These are phyloP conservation scores for Pleurotus cornucopiae DNA, from an alignment of 768 basidiomycete species.

Conservation along the genomic window DNA sequence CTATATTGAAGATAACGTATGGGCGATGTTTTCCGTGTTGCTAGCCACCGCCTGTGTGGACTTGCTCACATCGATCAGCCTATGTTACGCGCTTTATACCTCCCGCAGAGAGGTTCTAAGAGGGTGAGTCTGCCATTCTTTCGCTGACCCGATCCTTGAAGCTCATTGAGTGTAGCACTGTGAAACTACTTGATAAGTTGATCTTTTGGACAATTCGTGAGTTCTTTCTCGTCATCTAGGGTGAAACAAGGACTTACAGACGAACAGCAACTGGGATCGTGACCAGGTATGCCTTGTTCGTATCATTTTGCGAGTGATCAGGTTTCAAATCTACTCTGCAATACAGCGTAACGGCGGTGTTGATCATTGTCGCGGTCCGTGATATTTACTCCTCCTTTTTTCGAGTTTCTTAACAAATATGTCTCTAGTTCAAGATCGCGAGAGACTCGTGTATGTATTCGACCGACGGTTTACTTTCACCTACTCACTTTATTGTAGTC, in stretches of 20 bases:
- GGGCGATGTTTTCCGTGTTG: not conserved
- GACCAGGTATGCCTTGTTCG: not conserved
- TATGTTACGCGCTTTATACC: not conserved
- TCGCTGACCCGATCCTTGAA: not conserved
- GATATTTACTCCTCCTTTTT: no score
- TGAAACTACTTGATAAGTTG: slow-evolving; percentile 1
- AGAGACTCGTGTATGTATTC: not conserved
- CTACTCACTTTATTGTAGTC: not conserved
- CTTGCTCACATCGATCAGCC: not conserved
- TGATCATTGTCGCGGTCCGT: not conserved
- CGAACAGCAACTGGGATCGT: not conserved
- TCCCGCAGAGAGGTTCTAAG: not conserved
- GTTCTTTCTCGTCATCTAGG: not conserved
- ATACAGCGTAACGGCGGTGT: not conserved
- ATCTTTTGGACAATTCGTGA: slow-evolving; percentile 4
- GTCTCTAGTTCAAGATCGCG: not conserved
- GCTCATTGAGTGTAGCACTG: not conserved
- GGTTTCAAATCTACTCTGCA: not conserved
- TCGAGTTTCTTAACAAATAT: no score
- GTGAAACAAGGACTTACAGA: not conserved
- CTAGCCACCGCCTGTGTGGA: slow-evolving; percentile 1
- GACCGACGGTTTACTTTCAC: not conserved
- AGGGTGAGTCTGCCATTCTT: not conserved
- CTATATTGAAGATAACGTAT: not conserved
- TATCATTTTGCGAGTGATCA: not conserved